These are phyloP conservation scores for Somion occarium DNA, from an alignment of 1,284 basidiomycete genomes.

Conservation along the genomic window DNA sequence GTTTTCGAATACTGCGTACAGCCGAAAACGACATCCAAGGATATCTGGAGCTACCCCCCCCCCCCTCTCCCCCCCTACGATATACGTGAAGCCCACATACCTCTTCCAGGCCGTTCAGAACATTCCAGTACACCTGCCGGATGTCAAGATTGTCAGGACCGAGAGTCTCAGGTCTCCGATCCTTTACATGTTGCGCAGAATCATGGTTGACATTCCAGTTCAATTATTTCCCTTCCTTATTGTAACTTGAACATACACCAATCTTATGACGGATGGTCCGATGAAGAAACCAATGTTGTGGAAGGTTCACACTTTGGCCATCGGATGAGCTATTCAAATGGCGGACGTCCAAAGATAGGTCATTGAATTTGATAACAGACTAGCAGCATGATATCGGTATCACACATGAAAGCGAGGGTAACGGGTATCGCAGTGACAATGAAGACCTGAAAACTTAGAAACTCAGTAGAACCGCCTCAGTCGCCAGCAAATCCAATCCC, in stretches of 20 bases:
- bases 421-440: no score
- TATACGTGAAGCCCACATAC: slow-evolving; percentile 49
- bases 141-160: slow-evolving; percentile 16
- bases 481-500: slow-evolving; percentile 50
- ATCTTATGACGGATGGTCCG: no score
- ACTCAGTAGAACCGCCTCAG: slow-evolving; percentile 45
- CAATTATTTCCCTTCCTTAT: no score
- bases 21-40: slow-evolving; percentile 52
- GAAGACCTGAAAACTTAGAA: slow-evolving; percentile 28
- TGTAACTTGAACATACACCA: no score
- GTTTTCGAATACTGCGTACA: slow-evolving; percentile 60
- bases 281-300: no score
- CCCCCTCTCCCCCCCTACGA: no score
- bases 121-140: slow-evolving; percentile 16
- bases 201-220: slow-evolving; percentile 6
- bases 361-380: no score
- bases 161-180: slow-evolving; percentile 18
- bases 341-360: no score
- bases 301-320: no score
- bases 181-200: slow-evolving; percentile 9
- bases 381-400: no score
- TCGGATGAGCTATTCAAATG: no score
- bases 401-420: no score
- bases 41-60: slow-evolving; percentile 52
- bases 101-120: slow-evolving; percentile 49